Evolutionary conservation across 495 filamentous ascomycete genomes (phyloP).

Genomic region (Choiromyces venosus): DNA sequence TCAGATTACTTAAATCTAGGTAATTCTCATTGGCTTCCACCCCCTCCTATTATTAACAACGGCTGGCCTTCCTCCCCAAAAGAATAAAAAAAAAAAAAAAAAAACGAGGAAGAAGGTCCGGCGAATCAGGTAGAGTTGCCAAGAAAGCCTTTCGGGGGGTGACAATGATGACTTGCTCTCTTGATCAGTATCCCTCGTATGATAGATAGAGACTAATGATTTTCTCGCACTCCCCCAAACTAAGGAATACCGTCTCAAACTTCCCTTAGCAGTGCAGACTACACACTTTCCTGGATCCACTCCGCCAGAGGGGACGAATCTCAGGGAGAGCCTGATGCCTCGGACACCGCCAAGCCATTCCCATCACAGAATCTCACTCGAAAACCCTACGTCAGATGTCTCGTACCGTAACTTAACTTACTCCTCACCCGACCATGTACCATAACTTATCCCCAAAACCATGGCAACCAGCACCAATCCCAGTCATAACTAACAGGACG

Average conservation of each 20-base stretch:
- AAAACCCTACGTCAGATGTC: background rate
- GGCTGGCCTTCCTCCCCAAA: too few relatives aligned
- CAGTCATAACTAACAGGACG: conserved; percentile 1
- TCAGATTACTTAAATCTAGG: too few relatives aligned
- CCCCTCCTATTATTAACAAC: too few relatives aligned
- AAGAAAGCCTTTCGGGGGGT: background rate
- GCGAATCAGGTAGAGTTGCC: too few relatives aligned
- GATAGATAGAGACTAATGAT: background rate
- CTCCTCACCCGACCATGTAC: background rate
- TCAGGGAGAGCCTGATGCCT: background rate
- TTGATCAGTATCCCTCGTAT: background rate
- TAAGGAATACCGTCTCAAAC: background rate
- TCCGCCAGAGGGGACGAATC: background rate
- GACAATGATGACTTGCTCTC: background rate
- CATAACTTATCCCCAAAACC: background rate
- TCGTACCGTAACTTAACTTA: conserved; percentile 1
- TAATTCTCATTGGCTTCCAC: too few relatives aligned
- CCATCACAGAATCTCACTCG: background rate
- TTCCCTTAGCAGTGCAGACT: background rate
- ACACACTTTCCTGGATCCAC: background rate
- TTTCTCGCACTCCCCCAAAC: background rate
- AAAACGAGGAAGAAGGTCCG: too few relatives aligned
- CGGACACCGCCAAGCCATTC: background rate
- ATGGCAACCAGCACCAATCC: background rate
- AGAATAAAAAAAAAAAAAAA: too few relatives aligned